Conservation (phyloP, 2,329 filamentous ascomycete species). For the Calonectria pteridis region DNA sequence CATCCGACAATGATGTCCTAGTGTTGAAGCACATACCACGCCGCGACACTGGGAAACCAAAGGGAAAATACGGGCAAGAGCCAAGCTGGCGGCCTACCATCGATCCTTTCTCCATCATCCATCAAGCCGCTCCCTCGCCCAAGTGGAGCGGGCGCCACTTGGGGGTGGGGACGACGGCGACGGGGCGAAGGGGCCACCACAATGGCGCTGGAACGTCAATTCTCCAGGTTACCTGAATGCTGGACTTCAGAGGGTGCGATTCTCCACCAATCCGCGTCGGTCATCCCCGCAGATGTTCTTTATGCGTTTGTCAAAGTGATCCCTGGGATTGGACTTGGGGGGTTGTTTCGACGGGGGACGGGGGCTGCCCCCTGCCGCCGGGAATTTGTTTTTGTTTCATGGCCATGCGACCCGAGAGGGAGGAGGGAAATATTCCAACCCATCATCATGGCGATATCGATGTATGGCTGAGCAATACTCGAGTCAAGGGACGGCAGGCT, state of each 20-base stretch:
- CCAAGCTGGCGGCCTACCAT: background rate
- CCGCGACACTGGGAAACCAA: background rate
- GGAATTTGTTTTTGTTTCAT: constrained; percentile 45
- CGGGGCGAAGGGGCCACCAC: constrained; percentile 29
- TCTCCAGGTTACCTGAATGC: constrained; percentile 44
- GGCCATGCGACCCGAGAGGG: constrained; percentile 34
- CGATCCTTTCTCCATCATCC: background rate
- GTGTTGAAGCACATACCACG: background rate
- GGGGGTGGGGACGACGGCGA: constrained; percentile 13
- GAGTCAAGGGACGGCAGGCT: constrained; percentile 5
- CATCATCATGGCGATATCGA: constrained; percentile 2
- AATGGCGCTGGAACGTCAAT: constrained; percentile 39
- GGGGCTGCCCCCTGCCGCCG: constrained; percentile 15
- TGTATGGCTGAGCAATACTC: background rate
- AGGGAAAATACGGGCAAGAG: background rate
- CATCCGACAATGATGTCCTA: background rate
- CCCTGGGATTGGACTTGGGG: constrained; percentile 24
- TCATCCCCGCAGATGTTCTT: constrained; percentile 34
- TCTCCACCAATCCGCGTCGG: constrained; percentile 39
- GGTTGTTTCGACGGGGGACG: constrained; percentile 25
- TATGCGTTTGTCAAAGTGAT: constrained; percentile 25
- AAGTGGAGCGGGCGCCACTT: constrained; percentile 13
- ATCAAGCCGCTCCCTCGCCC: background rate
- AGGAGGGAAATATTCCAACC: background rate
- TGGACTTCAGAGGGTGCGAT: constrained; percentile 25